Base-by-base conservation (phyloP, 495 filamentous ascomycete genomes). In the Penicillium ochrochloron region DNA sequence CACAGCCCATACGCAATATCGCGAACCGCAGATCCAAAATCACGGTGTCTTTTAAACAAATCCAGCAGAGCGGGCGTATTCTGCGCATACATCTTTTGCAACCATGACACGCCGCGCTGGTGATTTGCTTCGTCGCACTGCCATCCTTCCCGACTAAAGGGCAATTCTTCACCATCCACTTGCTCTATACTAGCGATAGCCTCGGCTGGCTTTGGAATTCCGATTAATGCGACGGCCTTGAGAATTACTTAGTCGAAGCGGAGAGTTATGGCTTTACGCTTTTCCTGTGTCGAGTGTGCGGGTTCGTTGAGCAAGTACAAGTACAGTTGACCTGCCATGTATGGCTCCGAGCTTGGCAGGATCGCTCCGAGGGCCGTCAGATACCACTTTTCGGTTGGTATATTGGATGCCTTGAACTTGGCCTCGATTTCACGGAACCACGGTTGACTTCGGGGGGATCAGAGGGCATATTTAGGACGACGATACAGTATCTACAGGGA, bases 1-100 rank as follows among this genome's bases (percentile, higher is more conserved):
- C 79, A 83, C n/a, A 86, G 66, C 1, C 83, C 83, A 59, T 85
- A 85, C 0, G 78, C 81, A 60, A 86, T 81, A 15, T 82, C 66
- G 8, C 41, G 25, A 29, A 68, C 21, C 51, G 57, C 59, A 29
- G 59, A 60, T 19, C 25, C 50, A 53, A 63, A 66, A 35, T 71
- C 59, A 0, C 44, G 63, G 15, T 69, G 66, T 7, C 51, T 39
- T 11, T 58, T 61, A 53, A 84, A 77, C 7, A 76, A 25, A 10
- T 65, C 70, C 29, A 76, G 64, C 5, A 76, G 63, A 3, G 54
- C 62, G 0, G 63, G 60, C 0, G 69, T 60, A 48, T 83, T 66
- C 0, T 67, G 55, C 9, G 60, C 59, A 42, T 65, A 69, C 6
- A 73, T 41, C 19, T 63, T 71, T 34, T 72, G 64, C 29, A 83